Evolutionary conservation across 176 grass and related monocot genomes (phyloP), one percentile per base, ranked within the genome.

Genomic region (Oryza meridionalis): DNA sequence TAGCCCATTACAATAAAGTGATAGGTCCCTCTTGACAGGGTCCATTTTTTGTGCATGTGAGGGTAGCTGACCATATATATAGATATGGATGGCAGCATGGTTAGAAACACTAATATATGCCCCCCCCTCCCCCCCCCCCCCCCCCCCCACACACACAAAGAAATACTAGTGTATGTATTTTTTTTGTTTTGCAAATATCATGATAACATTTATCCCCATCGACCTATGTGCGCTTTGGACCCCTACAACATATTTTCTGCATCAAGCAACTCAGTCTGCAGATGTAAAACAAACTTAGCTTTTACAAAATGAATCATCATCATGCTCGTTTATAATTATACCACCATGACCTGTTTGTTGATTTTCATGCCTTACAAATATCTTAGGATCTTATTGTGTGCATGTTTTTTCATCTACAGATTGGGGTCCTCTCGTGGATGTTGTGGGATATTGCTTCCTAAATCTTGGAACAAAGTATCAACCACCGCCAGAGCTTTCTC

Each of bases 381-480:
- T n/a, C n/a, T 62, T 62, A 62, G 2, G 19, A 62, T 62, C 21
- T 62, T 62, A 8, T 62, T 24, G 58, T 62, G 58, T 19, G n/a
- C 58, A 65, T 67, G 3, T 82, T 72, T 37, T 77, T 4, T 80
- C 11, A 45, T 80, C 70, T 82, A 72, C 77, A 98, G 96, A 98
- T 88, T 98, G 96, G 96, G 96, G 93, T 69, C 37, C 87, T 82
- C 88, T 88, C 33, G 96, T 98, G 78, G 93, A 95, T 92, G 93
- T 98, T 64, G 96, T 98, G 67, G 96, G 96, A 69, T 98, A 90
- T 77, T 95, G 93, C 82, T 95, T 98, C 79, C 88, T 98, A 82
- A 98, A 98, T 87, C 91, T 95, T 77, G 96, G 93, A 73, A 94
- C 89, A 61, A 98, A 98, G 64, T 98, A 98, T 77, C 83, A 95